These are phyloP conservation scores for Medicago lupulina DNA, from an alignment of 306 rosid species.

Conservation along the genomic window DNA sequence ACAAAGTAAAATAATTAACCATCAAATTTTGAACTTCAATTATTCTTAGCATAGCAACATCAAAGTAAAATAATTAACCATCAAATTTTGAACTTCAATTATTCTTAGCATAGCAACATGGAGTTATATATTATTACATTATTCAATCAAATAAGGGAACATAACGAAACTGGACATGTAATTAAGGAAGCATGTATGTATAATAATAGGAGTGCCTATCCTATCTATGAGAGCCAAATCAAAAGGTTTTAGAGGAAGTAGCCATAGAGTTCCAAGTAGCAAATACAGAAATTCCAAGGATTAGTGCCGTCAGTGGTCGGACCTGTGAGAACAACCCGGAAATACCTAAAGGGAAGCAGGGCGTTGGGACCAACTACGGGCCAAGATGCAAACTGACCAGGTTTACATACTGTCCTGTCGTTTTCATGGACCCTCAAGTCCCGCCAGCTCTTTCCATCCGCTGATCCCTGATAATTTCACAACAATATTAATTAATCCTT, in stretches of 20 bases:
- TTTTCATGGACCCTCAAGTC: conserved; percentile 78
- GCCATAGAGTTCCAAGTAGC: conserved; percentile 88
- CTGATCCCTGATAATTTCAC: conserved; percentile 65
- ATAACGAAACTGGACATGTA: background rate
- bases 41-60: too few species aligned
- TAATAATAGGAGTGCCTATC: background rate
- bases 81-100: too few species aligned
- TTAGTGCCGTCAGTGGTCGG: conserved; percentile 75
- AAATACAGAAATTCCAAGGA: conserved; percentile 78
- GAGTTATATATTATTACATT: conserved; percentile 1
- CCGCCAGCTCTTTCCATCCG: conserved; percentile 87
- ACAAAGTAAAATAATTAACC: background rate
- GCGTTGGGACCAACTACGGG: conserved; percentile 72
- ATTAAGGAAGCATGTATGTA: background rate
- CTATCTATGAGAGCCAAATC: conserved; percentile 19
- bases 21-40: too few species aligned
- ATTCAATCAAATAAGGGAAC: conserved; percentile 21
- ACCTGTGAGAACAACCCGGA: conserved; percentile 67
- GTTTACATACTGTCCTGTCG: conserved; percentile 76
- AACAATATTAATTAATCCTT: background rate
- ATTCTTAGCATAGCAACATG: too few species aligned
- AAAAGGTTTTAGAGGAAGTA: conserved; percentile 59
- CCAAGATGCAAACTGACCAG: conserved; percentile 97
- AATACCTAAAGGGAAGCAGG: conserved; percentile 77
- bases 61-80: too few species aligned